Conservation (phyloP, 805 yeast genomes). For the Sungouiozyma intestinalis region DNA sequence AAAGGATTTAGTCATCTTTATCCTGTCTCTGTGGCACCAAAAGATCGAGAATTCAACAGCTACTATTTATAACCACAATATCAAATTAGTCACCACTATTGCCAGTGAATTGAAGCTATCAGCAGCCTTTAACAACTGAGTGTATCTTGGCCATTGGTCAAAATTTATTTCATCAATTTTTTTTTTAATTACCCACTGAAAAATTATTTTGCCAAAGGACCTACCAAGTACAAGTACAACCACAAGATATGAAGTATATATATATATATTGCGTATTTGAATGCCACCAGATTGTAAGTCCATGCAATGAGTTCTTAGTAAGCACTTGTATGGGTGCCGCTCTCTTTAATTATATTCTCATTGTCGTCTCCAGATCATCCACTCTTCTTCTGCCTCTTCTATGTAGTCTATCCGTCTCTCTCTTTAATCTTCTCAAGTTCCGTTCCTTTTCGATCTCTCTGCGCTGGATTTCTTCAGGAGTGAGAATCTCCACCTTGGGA, state of each 20-base stretch:
- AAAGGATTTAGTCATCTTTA: conserved; percentile 4
- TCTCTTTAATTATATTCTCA: conserved; percentile 6
- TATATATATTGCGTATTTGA: neutral
- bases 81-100: no score
- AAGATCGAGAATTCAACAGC: no score
- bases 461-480: conserved; percentile 88
- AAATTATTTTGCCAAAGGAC: neutral
- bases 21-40: no score
- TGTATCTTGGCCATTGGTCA: no score
- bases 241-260: no score
- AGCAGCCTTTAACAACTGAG: no score
- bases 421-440: conserved; percentile 79
- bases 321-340: no score
- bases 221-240: neutral
- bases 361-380: conserved; percentile 34
- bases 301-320: no score
- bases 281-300: no score
- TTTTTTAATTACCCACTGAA: neutral
- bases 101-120: no score
- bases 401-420: conserved; percentile 58
- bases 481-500: conserved; percentile 75
- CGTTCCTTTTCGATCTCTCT: conserved; percentile 93
- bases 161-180: no score
- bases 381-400: conserved; percentile 36
- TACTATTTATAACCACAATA: no score